These are phyloP conservation scores for Prunella vulgaris DNA, from an alignment of 257 asterid species.

Conservation along the genomic window DNA sequence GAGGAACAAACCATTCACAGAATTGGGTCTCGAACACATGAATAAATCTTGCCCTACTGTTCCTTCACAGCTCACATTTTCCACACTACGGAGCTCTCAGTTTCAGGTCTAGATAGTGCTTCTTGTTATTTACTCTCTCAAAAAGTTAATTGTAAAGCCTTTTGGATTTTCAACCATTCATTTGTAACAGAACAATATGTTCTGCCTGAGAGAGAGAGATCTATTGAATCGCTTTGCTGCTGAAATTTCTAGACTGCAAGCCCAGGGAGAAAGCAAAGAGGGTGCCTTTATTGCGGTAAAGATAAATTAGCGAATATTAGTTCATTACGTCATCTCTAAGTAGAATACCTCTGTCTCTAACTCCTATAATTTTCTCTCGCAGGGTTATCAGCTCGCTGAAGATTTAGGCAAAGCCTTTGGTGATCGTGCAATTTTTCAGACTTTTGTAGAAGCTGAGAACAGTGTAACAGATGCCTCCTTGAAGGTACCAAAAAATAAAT, in stretches of 20 bases:
- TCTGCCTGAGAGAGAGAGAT: slow-evolving; percentile 89
- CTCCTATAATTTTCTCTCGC: slow-evolving; percentile 19
- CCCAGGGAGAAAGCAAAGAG: slow-evolving; percentile 82
- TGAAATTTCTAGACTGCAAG: slow-evolving; percentile 58
- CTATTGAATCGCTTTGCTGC: slow-evolving; percentile 70
- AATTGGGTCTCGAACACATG: slow-evolving; percentile 96
- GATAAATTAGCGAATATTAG: neutral
- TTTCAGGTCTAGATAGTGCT: slow-evolving; percentile 60
- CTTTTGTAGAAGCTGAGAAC: slow-evolving; percentile 68
- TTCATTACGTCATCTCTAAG: neutral
- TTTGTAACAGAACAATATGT: slow-evolving; percentile 56
- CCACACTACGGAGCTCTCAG: slow-evolving; percentile 40
- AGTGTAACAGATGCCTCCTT: slow-evolving; percentile 41
- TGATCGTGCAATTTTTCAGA: slow-evolving; percentile 64
- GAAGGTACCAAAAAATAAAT: slow-evolving; percentile 42
- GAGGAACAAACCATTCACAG: slow-evolving; percentile 65
- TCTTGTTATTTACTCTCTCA: slow-evolving; percentile 4
- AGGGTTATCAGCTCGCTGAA: slow-evolving; percentile 94
- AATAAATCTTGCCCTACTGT: slow-evolving; percentile 59
- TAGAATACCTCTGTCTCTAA: neutral
- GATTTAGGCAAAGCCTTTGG: slow-evolving; percentile 90
- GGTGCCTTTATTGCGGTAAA: slow-evolving; percentile 58
- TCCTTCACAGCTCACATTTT: slow-evolving; percentile 50
- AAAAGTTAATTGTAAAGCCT: slow-evolving; percentile 4
- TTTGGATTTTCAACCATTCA: slow-evolving; percentile 4